A percentile compares a stretch with the other conserved stretches of the same genome.
Conservation (phyloP, 73 alveolate genomes). For the Stentor coeruleus region DNA sequence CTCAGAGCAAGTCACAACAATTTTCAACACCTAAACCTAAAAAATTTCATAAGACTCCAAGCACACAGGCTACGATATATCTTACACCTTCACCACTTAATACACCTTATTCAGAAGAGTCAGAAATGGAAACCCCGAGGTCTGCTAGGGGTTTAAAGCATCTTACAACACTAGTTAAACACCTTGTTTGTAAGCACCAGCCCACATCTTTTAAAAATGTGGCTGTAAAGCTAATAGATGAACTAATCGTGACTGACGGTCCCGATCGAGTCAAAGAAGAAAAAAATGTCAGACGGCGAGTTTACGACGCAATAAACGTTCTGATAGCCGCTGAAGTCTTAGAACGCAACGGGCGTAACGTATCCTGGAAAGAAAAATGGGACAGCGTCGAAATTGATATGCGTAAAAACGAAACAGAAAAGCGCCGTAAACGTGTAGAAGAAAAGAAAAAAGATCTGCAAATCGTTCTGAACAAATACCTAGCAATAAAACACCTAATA, state of each 20-base stretch:
- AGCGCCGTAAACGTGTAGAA: constrained; percentile 8
- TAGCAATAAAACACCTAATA: background rate
- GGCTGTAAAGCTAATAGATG: constrained; percentile 51
- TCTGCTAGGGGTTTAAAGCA: constrained; percentile 50
- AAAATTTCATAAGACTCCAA: background rate
- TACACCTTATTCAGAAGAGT: constrained; percentile 23
- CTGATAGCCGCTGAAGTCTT: constrained; percentile 73
- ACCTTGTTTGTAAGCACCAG: constrained; percentile 50
- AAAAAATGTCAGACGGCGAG: constrained; percentile 81
- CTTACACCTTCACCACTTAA: background rate
- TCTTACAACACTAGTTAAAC: constrained; percentile 61
- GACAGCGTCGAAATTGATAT: background rate
- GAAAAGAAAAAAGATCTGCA: background rate
- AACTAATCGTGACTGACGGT: constrained; percentile 27
- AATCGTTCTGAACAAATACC: background rate
- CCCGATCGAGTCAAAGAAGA: constrained; percentile 60
- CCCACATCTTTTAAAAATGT: constrained; percentile 70
- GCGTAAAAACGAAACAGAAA: background rate
- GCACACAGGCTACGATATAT: constrained; percentile 19
- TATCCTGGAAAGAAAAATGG: constrained; percentile 26
- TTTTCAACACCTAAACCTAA: constrained; percentile 23
- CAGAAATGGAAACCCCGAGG: constrained; percentile 25
- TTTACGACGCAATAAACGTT: constrained; percentile 86
- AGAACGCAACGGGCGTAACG: constrained; percentile 61
- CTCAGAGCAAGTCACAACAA: background rate